Percentiles rank a stretch among this genome's conserved stretches.
Conservation (phyloP, 2,329 filamentous ascomycete species). For the Gyromitra esculenta region DNA sequence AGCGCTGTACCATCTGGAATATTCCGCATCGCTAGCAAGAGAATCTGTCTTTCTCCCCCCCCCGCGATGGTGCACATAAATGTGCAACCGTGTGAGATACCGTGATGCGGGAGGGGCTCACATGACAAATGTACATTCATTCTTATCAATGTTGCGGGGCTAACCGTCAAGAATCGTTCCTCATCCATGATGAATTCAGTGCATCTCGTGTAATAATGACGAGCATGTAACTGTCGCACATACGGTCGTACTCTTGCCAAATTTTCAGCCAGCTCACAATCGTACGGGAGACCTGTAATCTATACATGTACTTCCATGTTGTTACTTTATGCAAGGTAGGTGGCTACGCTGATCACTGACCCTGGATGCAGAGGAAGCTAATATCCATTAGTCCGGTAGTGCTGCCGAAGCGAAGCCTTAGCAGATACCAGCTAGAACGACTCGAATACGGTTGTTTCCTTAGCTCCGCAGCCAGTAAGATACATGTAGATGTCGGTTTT, state of each 20-base stretch:
- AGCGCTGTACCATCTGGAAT: too few relatives aligned
- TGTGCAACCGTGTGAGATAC: background rate
- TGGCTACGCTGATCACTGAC: background rate
- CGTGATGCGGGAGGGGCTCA: background rate
- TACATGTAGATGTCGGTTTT: too few relatives aligned
- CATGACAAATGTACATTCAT: background rate
- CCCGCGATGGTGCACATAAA: background rate
- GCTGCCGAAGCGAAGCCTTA: background rate
- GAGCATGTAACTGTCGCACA: background rate
- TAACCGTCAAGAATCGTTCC: too few relatives aligned
- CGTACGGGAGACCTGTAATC: background rate
- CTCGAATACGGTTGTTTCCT: too few relatives aligned
- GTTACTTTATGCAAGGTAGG: background rate
- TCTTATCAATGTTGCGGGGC: background rate
- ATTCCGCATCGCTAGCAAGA: background rate
- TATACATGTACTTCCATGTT: background rate
- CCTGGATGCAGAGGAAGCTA: background rate
- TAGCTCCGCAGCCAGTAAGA: too few relatives aligned
- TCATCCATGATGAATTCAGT: too few relatives aligned
- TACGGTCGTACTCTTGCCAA: background rate
- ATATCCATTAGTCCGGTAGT: background rate
- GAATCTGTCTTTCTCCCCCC: background rate
- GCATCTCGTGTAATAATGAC: background rate
- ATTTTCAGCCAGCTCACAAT: background rate
- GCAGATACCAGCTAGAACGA: too few relatives aligned